Conservation (phyloP, 2,329 filamentous ascomycete species). For the Fulvia fulva region DNA sequence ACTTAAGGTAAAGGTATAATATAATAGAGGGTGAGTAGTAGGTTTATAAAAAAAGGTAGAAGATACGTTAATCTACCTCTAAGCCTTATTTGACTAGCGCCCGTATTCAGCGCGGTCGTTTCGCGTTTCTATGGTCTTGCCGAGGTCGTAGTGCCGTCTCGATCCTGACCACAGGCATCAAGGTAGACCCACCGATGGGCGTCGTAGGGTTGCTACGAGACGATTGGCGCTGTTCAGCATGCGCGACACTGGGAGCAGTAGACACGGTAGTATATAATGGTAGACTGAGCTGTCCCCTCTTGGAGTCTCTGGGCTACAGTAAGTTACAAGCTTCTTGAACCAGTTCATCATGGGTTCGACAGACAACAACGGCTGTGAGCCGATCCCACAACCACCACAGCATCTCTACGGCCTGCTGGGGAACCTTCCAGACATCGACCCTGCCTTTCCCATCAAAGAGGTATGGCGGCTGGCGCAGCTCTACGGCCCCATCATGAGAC, state of each 20-base stretch:
- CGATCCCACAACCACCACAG: constrained; percentile 22
- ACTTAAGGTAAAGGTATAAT: no score
- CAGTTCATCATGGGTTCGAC: neutral
- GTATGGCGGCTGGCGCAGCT: constrained; percentile 17
- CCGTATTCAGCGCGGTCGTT: no score
- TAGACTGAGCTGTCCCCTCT: neutral
- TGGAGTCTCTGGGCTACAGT: neutral
- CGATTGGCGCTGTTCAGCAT: no score
- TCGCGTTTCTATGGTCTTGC: no score
- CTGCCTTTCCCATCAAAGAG: constrained; percentile 9
- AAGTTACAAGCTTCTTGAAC: neutral
- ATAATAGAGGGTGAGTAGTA: no score
- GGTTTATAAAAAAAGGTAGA: no score
- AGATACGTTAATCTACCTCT: no score
- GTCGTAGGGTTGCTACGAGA: neutral
- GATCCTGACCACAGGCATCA: neutral
- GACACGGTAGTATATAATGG: neutral
- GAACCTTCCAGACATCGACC: constrained; percentile 19
- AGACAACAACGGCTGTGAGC: neutral
- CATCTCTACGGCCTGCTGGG: constrained; percentile 15
- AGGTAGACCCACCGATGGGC: neutral
- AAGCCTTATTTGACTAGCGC: no score
- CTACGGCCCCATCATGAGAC: constrained; percentile 20
- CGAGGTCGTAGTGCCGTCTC: no score
- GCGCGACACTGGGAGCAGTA: neutral